Conservation (phyloP, 2,329 filamentous ascomycete species). For the Pseudogymnoascus sp. region DNA sequence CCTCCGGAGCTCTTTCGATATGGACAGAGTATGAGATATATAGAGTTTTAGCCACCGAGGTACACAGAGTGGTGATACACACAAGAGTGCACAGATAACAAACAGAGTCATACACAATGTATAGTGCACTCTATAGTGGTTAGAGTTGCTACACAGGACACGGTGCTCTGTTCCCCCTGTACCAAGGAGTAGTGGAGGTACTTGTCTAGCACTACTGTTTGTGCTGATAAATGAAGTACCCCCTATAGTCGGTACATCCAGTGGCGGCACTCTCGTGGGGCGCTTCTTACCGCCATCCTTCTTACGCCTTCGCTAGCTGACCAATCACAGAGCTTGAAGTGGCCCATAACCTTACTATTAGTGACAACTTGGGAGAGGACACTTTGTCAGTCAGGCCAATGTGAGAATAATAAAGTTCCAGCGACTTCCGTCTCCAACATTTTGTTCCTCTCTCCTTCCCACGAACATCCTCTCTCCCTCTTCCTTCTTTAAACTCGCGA, state of each 20-base stretch:
- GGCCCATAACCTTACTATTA: slow-evolving; percentile 6
- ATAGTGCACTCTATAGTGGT: neutral
- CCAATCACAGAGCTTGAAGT: slow-evolving; percentile 7
- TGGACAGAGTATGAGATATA: slow-evolving; percentile 7
- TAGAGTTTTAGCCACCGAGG: neutral
- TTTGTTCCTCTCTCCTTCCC: slow-evolving; percentile 7
- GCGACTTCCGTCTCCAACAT: slow-evolving; percentile 18
- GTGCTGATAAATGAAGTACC: neutral
- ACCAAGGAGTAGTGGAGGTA: neutral
- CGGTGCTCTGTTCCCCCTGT: neutral
- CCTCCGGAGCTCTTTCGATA: neutral
- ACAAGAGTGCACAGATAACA: neutral
- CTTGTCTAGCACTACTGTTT: neutral
- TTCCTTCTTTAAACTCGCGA: slow-evolving; percentile 8
- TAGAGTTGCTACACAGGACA: neutral
- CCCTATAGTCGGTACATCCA: neutral
- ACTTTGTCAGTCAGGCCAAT: slow-evolving; percentile 8
- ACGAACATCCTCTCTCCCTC: slow-evolving; percentile 10
- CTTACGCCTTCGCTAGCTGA: neutral
- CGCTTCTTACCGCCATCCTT: slow-evolving; percentile 4
- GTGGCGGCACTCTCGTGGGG: slow-evolving; percentile 2
- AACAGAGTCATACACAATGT: neutral
- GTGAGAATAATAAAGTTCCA: slow-evolving; percentile 9
- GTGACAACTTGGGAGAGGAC: slow-evolving; percentile 7
- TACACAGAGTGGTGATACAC: neutral